Conservation (phyloP, 768 basidiomycete genomes). For the Russula emetica region DNA sequence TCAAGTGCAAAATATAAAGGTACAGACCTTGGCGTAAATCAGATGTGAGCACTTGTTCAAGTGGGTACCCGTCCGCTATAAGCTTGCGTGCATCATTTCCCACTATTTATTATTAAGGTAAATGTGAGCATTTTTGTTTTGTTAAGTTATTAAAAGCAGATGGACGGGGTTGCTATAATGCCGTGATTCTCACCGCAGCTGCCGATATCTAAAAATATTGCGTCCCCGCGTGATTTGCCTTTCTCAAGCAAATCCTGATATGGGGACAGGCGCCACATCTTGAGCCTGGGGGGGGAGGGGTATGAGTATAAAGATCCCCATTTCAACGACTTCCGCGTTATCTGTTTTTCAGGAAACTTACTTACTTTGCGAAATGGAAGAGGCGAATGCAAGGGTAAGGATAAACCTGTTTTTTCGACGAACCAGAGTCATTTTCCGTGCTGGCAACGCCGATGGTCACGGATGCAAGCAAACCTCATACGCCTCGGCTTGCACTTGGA, state of each 20-base stretch:
- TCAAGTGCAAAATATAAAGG: background rate
- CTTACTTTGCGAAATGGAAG: slow-evolving; percentile 9
- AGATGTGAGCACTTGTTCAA: slow-evolving; percentile 37
- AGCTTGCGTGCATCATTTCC: slow-evolving; percentile 44
- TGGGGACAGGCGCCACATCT: background rate
- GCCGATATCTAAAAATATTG: slow-evolving; percentile 44
- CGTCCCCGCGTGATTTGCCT: slow-evolving; percentile 36
- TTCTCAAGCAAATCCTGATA: slow-evolving; percentile 29
- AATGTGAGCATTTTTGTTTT: background rate
- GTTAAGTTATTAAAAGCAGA: background rate
- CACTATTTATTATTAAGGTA: slow-evolving; percentile 29
- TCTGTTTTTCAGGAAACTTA: background rate
- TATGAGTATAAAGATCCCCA: no score
- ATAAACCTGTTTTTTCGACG: background rate
- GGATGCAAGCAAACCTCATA: slow-evolving; percentile 29
- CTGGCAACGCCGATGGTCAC: background rate
- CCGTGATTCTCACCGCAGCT: slow-evolving; percentile 40
- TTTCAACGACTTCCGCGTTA: background rate
- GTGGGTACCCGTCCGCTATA: slow-evolving; percentile 42
- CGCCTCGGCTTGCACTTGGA: slow-evolving; percentile 33
- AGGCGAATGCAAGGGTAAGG: slow-evolving; percentile 14
- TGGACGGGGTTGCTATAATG: no score
- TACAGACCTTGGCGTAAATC: slow-evolving; percentile 39
- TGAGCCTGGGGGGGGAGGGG: background rate
- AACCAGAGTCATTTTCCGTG: background rate